Evolutionary conservation across 345 rosid genomes (phyloP).

Genomic region (Euphorbia peplus): DNA sequence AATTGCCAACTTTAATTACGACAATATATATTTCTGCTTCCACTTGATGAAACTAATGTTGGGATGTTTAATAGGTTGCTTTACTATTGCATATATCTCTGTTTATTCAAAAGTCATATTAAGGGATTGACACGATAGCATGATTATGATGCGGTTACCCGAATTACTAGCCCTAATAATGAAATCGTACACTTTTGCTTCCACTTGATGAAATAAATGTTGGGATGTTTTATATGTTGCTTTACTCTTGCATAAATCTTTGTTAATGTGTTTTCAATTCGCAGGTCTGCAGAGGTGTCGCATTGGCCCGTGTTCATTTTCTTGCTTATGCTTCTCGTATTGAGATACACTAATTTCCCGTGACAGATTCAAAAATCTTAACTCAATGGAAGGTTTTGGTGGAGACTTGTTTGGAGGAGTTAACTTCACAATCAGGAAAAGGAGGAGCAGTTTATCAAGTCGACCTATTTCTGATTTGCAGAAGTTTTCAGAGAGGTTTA

Average conservation of each 20-base stretch:
- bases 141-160: too few species aligned
- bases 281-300: conserved; percentile 10
- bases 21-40: not conserved
- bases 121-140: too few species aligned
- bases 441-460: conserved; percentile 24
- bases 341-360: not conserved
- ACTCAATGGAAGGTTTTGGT: conserved; percentile 19
- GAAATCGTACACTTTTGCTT: not conserved
- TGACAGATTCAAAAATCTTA: not conserved
- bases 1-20: too few species aligned
- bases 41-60: not conserved
- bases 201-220: not conserved
- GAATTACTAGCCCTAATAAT: too few species aligned
- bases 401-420: conserved; percentile 5
- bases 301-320: conserved; percentile 7
- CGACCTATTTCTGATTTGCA: conserved; percentile 23
- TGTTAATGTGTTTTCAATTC: not conserved
- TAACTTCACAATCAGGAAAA: conserved; percentile 19
- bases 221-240: not conserved
- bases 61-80: not conserved
- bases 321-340: not conserved
- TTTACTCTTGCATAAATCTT: not conserved
- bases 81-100: conserved; percentile 1
- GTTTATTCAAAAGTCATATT: not conserved
- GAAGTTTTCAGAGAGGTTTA: conserved; percentile 6